Evolutionary conservation across 1,284 basidiomycete species (phyloP).

Genomic region (Rhizopogon hawkerae): DNA sequence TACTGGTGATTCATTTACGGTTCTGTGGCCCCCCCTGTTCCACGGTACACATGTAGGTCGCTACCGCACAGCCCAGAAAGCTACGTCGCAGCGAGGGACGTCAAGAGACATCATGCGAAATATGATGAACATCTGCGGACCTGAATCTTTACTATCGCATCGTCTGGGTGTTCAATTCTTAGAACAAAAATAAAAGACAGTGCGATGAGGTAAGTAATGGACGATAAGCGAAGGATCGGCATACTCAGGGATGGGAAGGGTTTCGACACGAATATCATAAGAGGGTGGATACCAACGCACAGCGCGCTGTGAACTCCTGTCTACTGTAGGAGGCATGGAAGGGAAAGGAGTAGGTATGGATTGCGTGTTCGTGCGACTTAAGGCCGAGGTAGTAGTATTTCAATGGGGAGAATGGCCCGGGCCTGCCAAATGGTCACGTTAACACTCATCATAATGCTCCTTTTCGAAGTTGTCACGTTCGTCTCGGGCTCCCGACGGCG

Average conservation of each 20-base stretch:
- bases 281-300: slow-evolving; percentile 60
- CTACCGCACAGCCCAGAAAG: slow-evolving; percentile 74
- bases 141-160: slow-evolving; percentile 66
- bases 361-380: not conserved
- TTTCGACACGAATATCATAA: slow-evolving; percentile 59
- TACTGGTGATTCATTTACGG: slow-evolving; percentile 22
- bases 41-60: slow-evolving; percentile 75
- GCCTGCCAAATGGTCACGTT: no score
- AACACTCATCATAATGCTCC: no score
- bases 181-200: not conserved
- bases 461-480: no score
- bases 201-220: not conserved
- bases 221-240: slow-evolving; percentile 9
- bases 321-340: not conserved
- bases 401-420: no score
- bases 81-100: slow-evolving; percentile 26
- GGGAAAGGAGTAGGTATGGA: no score
- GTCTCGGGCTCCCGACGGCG: no score
- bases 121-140: slow-evolving; percentile 25
- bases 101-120: not conserved
- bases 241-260: slow-evolving; percentile 48
- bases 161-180: slow-evolving; percentile 64
- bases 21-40: slow-evolving; percentile 34
- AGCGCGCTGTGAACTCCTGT: slow-evolving; percentile 32
- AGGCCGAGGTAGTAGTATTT: not conserved